Conservation (phyloP, 345 rosid species). For the Populus euphratica region DNA sequence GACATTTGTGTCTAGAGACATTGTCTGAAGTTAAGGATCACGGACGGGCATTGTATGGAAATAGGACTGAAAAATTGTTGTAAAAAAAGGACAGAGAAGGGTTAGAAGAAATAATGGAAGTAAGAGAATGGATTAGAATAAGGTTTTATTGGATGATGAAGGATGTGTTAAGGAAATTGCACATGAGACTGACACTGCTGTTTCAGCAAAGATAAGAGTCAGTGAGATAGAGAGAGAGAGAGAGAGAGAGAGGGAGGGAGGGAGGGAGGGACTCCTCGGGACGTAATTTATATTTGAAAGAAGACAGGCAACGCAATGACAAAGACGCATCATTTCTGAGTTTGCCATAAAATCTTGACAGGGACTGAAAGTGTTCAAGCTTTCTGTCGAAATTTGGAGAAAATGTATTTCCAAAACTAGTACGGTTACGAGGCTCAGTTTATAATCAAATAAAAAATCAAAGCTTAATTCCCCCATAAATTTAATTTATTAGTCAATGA, state of each 20-base stretch:
- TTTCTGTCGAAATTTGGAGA: background rate
- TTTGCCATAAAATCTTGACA: slow-evolving; percentile 14
- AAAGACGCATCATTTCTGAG: slow-evolving; percentile 7
- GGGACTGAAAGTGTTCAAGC: background rate
- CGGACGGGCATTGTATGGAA: slow-evolving; percentile 17
- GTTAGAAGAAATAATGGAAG: slow-evolving; percentile 13
- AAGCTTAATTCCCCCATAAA: too few species aligned
- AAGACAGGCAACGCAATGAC: background rate
- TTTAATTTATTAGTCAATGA: too few species aligned
- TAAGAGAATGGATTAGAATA: slow-evolving; percentile 13
- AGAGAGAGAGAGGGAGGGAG: slow-evolving; percentile 9
- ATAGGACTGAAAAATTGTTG: slow-evolving; percentile 5
- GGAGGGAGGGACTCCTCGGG: background rate
- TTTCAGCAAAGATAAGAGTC: slow-evolving; percentile 24
- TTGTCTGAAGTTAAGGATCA: background rate
- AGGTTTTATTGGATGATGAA: slow-evolving; percentile 24
- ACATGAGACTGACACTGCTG: slow-evolving; percentile 37
- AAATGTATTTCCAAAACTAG: too few species aligned
- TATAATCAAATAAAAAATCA: too few species aligned
- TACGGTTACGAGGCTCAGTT: too few species aligned
- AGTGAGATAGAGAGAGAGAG: slow-evolving; percentile 27
- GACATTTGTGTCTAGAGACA: slow-evolving; percentile 5
- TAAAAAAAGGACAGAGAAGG: slow-evolving; percentile 3
- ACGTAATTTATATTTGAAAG: background rate
- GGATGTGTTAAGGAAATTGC: slow-evolving; percentile 30